Evolutionary conservation across 2,329 filamentous ascomycete species (phyloP), one percentile per base, ranked within the genome.

Genomic region (Trichophyton equinum): DNA sequence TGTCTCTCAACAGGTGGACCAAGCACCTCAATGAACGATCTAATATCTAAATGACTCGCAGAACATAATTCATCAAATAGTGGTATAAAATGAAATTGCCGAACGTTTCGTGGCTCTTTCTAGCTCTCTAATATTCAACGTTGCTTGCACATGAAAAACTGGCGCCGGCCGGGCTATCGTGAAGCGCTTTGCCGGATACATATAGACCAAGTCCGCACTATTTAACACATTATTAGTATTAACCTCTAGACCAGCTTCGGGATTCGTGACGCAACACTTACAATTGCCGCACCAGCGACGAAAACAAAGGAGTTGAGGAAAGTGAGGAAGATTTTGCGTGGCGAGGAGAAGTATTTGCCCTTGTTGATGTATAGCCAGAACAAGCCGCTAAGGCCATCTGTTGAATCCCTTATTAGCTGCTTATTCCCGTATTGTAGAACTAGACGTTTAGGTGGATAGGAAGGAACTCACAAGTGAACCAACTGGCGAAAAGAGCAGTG

Each of bases 401-500:
- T 59, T 47, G 15, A 6, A 27, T 6, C 7, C 27, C n/a, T 59
- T 59, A 59, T 59, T 59, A 59, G 42, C 25, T 3, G 20, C 5
- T 18, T 40, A 42, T 30, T 11, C 9, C 3, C 11, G 15, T 6
- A 25, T 51, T 11, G 4, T 27, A 13, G 22, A 27, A 1, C 8
- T 6, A 8, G 13, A 22, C 11, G 25, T 5, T 51, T 11, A 7
- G 27, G 1, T 25, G 11, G 20, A 4, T 30, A 2, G 9, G 20
- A 6, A 22, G 13, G 13, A 13, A 79, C 59, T 72, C 67, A 76
- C 72, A 81, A 59, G 82, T 85, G 70, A 88, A 88, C 85, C 85
- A 88, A 60, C 79, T 83, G 20, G 81, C 82, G 62, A 88, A 87
- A 1, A 87, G 71, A 1, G 84, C 79, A 33, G 76, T 78, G 64